phyloP scores from a whole-genome alignment of 495 filamentous ascomycete genomes.

The Aspergillus taichungensis region DNA sequence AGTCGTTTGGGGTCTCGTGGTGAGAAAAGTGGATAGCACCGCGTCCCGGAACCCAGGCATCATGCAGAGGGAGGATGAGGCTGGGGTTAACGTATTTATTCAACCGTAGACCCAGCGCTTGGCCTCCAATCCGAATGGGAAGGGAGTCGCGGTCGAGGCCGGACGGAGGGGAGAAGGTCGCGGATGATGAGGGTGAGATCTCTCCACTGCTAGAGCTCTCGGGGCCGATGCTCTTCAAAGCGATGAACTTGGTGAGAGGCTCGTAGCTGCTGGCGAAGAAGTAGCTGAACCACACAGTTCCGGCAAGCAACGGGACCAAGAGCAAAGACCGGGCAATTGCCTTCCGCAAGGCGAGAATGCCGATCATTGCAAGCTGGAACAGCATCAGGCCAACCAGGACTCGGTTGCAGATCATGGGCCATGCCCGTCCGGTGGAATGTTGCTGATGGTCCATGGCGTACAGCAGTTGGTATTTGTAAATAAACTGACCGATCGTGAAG shows the following conservation, averaged over 20 bases:
- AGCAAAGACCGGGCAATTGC: slow-evolving; percentile 63
- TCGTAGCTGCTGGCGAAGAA: slow-evolving; percentile 67
- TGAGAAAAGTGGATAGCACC: slow-evolving; percentile 6
- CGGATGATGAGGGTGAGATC: slow-evolving; percentile 28
- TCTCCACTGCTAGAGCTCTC: slow-evolving; percentile 32
- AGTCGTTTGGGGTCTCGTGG: slow-evolving; percentile 14
- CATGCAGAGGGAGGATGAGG: slow-evolving; percentile 35
- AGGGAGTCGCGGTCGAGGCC: slow-evolving; percentile 38
- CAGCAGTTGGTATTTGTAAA: slow-evolving; percentile 95
- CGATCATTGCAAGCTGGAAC: slow-evolving; percentile 87
- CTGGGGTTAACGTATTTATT: slow-evolving; percentile 42
- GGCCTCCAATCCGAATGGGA: slow-evolving; percentile 31
- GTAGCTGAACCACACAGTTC: slow-evolving; percentile 78
- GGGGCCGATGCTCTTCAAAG: slow-evolving; percentile 69
- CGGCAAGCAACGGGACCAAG: slow-evolving; percentile 64
- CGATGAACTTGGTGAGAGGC: slow-evolving; percentile 85
- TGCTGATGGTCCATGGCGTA: slow-evolving; percentile 98
- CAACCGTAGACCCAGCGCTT: slow-evolving; percentile 30
- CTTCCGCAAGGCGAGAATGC: slow-evolving; percentile 64
- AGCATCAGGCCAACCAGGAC: slow-evolving; percentile 74
- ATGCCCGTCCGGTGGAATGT: slow-evolving; percentile 87
- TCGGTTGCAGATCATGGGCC: slow-evolving; percentile 91
- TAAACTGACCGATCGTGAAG: slow-evolving; percentile 82
- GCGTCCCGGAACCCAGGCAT: slow-evolving; percentile 36
- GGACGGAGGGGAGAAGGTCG: slow-evolving; percentile 32